Evolutionary conservation across 306 rosid genomes (phyloP).

Genomic region (Lupinus albus): DNA sequence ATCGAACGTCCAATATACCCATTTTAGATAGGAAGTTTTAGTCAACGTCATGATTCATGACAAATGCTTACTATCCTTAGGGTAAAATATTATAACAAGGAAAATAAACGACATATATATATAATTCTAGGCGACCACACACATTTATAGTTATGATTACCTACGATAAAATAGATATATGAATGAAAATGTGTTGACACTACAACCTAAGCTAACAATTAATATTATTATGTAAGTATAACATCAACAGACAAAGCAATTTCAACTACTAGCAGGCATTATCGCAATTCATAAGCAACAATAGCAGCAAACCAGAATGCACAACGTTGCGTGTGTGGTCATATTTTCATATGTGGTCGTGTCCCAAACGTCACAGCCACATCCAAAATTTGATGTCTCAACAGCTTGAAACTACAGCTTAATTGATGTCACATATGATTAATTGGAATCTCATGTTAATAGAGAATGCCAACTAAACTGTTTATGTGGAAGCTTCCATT

Average conservation of each 20-base stretch:
- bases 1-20: background rate
- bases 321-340: slow-evolving; percentile 44
- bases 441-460: slow-evolving; percentile 5
- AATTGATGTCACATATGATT: slow-evolving; percentile 8
- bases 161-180: slow-evolving; percentile 9
- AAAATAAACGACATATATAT: background rate
- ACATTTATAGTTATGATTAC: background rate
- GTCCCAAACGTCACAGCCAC: slow-evolving; percentile 42
- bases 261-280: slow-evolving; percentile 43
- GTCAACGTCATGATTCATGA: slow-evolving; percentile 12
- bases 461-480: slow-evolving; percentile 12
- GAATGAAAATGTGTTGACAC: slow-evolving; percentile 37
- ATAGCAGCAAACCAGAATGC: slow-evolving; percentile 46
- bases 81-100: background rate
- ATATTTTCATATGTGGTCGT: slow-evolving; percentile 25
- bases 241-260: slow-evolving; percentile 42
- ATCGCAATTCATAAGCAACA: slow-evolving; percentile 34
- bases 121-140: background rate
- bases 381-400: slow-evolving; percentile 43
- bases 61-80: slow-evolving; percentile 11
- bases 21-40: background rate
- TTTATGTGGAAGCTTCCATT: slow-evolving; percentile 24
- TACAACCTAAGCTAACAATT: slow-evolving; percentile 45
- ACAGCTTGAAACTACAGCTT: slow-evolving; percentile 43
- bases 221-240: background rate